These are phyloP conservation scores for Manihot esculenta DNA, from an alignment of 441 rosid species.

Conservation along the genomic window DNA sequence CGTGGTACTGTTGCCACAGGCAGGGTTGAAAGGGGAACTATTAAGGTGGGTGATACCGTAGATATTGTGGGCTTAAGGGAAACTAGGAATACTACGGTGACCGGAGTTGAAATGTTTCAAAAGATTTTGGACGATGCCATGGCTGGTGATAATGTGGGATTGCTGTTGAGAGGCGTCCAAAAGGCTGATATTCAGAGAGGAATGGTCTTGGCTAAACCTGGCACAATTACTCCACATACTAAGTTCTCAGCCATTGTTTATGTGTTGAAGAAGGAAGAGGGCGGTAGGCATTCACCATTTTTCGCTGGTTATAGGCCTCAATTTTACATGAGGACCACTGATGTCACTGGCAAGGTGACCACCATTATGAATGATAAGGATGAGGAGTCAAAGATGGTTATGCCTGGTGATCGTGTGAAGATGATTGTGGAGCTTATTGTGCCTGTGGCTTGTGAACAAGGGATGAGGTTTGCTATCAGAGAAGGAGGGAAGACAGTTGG, in stretches of 20 bases:
- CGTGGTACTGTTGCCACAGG: constrained; percentile 99
- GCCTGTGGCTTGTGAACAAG: constrained; percentile 97
- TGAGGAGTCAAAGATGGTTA: constrained; percentile 97
- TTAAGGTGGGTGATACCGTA: constrained; percentile 75
- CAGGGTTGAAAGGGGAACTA: constrained; percentile 79
- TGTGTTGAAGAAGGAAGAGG: constrained; percentile 95
- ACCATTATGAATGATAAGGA: constrained; percentile 85
- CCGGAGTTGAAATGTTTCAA: constrained; percentile 92
- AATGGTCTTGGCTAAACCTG: constrained; percentile 89
- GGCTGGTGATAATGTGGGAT: constrained; percentile 90
- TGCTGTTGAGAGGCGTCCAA: constrained; percentile 84
- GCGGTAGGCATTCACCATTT: constrained; percentile 85
- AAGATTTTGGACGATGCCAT: constrained; percentile 82
- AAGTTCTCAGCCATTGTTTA: constrained; percentile 72
- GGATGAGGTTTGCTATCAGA: constrained; percentile 98
- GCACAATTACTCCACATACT: constrained; percentile 73
- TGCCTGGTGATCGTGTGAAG: constrained; percentile 97
- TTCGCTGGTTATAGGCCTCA: constrained; percentile 91
- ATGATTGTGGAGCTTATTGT: constrained; percentile 88
- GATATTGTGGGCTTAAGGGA: constrained; percentile 81
- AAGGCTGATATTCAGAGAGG: constrained; percentile 86
- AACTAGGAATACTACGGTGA: constrained; percentile 66
- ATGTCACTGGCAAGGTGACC: constrained; percentile 82
- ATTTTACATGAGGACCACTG: constrained; percentile 95
- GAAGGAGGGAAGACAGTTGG: constrained; percentile 99